A percentile compares a stretch with the other conserved stretches of the same genome.
Evolutionary conservation across 768 basidiomycete genomes (phyloP).

Genomic region (Phlegmacium glaucopus): DNA sequence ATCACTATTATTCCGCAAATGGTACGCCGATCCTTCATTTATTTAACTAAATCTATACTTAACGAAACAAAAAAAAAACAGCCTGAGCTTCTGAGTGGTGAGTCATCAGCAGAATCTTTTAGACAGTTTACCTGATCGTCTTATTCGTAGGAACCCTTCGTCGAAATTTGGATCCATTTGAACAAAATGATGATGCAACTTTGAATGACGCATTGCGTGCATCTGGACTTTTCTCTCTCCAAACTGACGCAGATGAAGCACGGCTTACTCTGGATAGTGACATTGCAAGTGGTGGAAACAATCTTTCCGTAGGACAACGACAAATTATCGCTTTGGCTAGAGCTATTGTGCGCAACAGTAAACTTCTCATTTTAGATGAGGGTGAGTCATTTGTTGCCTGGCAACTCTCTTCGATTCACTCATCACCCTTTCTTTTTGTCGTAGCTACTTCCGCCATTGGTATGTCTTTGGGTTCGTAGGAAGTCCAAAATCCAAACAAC

Average conservation of each 20-base stretch:
- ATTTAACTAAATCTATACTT: constrained; percentile 20
- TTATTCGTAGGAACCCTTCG: constrained; percentile 43
- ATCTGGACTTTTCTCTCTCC: constrained; percentile 33
- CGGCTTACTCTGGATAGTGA: constrained; percentile 41
- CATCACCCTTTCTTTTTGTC: neutral
- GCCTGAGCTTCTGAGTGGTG: constrained; percentile 31
- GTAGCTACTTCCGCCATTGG: constrained; percentile 44
- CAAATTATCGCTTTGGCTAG: constrained; percentile 66
- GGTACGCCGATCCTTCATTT: constrained; percentile 14
- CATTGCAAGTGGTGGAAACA: constrained; percentile 52
- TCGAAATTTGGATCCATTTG: constrained; percentile 64
- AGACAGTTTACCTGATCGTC: neutral
- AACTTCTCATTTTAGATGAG: constrained; percentile 59
- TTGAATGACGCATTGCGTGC: constrained; percentile 37
- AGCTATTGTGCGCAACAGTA: constrained; percentile 53
- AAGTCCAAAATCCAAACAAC: constrained; percentile 4
- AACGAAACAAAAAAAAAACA: neutral
- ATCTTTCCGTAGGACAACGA: constrained; percentile 72
- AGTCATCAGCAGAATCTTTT: neutral
- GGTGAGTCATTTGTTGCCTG: no score
- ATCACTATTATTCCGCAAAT: constrained; percentile 57
- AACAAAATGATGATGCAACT: constrained; percentile 46
- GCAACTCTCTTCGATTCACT: neutral
- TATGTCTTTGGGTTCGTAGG: constrained; percentile 14
- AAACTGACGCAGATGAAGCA: constrained; percentile 43